Evolutionary conservation across 352 stramenopile species (phyloP).

Genomic region (Hyaloperonospora brassicae): DNA sequence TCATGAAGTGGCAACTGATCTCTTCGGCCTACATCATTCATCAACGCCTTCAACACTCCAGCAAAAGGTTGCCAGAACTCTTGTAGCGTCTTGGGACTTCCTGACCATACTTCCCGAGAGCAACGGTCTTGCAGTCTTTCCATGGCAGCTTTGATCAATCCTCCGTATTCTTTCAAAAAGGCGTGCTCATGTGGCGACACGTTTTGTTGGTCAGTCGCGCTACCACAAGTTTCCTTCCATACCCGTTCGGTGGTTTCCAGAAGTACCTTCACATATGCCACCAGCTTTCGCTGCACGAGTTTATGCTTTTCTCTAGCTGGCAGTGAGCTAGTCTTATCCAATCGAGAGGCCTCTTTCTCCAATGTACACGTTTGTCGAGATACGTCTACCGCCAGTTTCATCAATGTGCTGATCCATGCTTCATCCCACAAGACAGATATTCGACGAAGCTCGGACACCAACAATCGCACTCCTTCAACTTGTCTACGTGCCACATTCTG

Average conservation of each 20-base stretch:
- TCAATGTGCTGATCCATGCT: conserved; percentile 57
- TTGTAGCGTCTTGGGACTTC: conserved; percentile 10
- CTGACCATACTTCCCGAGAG: conserved; percentile 15
- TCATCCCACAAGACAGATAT: conserved; percentile 83
- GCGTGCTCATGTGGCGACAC: conserved; percentile 64
- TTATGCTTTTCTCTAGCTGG: conserved; percentile 53
- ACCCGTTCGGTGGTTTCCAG: conserved; percentile 54
- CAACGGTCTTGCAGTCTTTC: conserved; percentile 41
- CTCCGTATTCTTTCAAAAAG: conserved; percentile 60
- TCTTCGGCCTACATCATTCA: conserved; percentile 31
- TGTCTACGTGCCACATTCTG: conserved; percentile 31
- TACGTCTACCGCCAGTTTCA: conserved; percentile 70
- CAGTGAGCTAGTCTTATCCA: conserved; percentile 64
- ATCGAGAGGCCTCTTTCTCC: conserved; percentile 62
- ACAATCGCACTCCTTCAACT: conserved; percentile 43
- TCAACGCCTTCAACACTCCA: conserved; percentile 59
- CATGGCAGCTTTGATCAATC: conserved; percentile 38
- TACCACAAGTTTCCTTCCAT: conserved; percentile 58
- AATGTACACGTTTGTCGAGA: conserved; percentile 54
- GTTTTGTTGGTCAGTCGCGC: conserved; percentile 14
- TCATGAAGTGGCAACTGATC: conserved; percentile 56
- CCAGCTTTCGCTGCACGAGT: conserved; percentile 57
- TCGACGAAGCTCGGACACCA: conserved; percentile 67
- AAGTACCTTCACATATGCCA: conserved; percentile 82
- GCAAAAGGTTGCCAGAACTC: conserved; percentile 63